Conservation (phyloP, 1,284 basidiomycete genomes). For the Papiliotrema flavescens region DNA sequence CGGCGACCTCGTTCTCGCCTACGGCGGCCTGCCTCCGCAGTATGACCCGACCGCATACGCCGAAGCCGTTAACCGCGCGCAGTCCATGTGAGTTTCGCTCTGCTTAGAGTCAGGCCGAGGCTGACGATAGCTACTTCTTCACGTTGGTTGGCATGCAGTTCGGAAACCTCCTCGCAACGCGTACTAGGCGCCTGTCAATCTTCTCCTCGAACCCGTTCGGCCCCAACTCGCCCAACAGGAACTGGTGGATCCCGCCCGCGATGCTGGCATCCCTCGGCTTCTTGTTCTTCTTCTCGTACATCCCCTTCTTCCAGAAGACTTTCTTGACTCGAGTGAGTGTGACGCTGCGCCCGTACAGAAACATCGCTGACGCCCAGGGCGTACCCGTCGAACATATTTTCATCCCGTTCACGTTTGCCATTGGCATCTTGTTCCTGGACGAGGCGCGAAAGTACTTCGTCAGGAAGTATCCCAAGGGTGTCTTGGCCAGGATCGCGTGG, state of each 20-base stretch:
- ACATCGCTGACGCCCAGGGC: slow-evolving; percentile 21
- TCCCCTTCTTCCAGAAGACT: slow-evolving; percentile 57
- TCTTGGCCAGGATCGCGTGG: slow-evolving; percentile 50
- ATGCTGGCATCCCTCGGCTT: slow-evolving; percentile 53
- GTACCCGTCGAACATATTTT: slow-evolving; percentile 56
- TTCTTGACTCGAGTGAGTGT: slow-evolving; percentile 54
- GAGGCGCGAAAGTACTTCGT: slow-evolving; percentile 50
- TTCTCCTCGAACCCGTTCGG: slow-evolving; percentile 53
- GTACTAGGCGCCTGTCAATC: slow-evolving; percentile 55
- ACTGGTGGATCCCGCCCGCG: slow-evolving; percentile 54
- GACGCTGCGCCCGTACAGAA: not conserved
- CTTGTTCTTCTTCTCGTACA: slow-evolving; percentile 58
- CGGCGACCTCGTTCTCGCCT: slow-evolving; percentile 55
- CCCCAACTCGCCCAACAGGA: slow-evolving; percentile 32
- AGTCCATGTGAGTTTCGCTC: slow-evolving; percentile 56
- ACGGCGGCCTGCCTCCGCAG: slow-evolving; percentile 51
- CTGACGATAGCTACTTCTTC: slow-evolving; percentile 52
- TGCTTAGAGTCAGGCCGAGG: not conserved
- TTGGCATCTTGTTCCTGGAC: slow-evolving; percentile 44
- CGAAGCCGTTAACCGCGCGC: slow-evolving; percentile 52
- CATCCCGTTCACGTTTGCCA: slow-evolving; percentile 51
- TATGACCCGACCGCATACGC: slow-evolving; percentile 40
- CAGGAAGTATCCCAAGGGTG: slow-evolving; percentile 42
- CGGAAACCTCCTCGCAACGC: slow-evolving; percentile 56
- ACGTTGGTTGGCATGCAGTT: slow-evolving; percentile 68